Base-by-base conservation (phyloP, 345 rosid species). In the Gossypium australe region DNA sequence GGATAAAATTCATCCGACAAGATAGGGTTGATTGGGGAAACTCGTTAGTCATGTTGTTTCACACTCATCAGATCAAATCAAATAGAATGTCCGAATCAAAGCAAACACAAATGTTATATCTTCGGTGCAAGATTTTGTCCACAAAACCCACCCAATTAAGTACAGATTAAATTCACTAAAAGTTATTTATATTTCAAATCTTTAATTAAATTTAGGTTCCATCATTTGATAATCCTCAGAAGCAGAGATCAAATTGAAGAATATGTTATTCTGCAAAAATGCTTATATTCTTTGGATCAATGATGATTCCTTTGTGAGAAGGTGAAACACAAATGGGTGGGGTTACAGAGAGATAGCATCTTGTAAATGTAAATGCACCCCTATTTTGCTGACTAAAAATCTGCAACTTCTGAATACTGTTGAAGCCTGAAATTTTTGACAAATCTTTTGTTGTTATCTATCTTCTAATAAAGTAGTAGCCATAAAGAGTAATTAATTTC, bases 391-490 rank as follows among this genome's bases (percentile, higher is more conserved):
- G 25, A 38, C 48, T n/a, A 34, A 4, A 64, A 64, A 0, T 41
- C 51, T 64, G 69, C 1, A 64, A 7, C 25, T 10, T 8, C 68
- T 17, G 12, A 34, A 16, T 5, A 34, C 62, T 53, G 57, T 67
- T 3, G 52, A 48, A 51, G 52, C 44, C 27, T 44, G 62, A 53
- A 70, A 51, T 25, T 47, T 72, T 53, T 57, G 73, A 68, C 57
- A 76, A 12, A 57, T 75, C 67, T 51, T 75, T 25, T 67, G 66
- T n/a, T 67, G 45, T n/a, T 34, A 6, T 5, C 41, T 34, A 34
- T 34, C 38, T 29, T 3, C 38, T 29, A 29, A 29, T 0, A 27
- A 27, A 27, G 34, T 27, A 27, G 29, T 27, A 27, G 34, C 34
- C 41, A 34, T 34, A 34, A 4, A 34, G 41, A 4, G 41, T 34